Conservation (phyloP, 345 rosid species). For the Rubroshorea leprosula region DNA sequence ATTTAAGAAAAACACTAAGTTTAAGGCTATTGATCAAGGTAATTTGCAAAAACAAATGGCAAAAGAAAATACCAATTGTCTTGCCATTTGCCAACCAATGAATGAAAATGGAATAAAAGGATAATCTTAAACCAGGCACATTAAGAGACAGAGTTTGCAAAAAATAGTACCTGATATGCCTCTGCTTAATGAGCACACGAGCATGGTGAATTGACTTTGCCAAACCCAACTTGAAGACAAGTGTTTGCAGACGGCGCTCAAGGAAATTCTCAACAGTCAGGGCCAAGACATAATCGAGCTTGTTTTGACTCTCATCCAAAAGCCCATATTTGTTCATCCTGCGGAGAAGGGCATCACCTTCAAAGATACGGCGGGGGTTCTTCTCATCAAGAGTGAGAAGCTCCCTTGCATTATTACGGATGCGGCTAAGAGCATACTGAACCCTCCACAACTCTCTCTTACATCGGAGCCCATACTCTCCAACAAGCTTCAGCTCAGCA, state of each 20-base stretch:
- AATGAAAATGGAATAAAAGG: too few relatives aligned
- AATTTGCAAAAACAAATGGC: too few relatives aligned
- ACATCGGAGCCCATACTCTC: conserved; percentile 46
- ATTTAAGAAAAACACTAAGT: too few relatives aligned
- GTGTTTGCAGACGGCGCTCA: conserved; percentile 38
- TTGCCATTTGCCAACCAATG: too few relatives aligned
- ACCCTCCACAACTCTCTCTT: conserved; percentile 62
- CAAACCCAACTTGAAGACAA: conserved; percentile 31
- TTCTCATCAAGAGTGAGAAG: conserved; percentile 60
- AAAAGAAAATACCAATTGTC: too few relatives aligned
- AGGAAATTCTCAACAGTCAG: conserved; percentile 48
- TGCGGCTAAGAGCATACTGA: conserved; percentile 47
- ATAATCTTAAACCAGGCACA: too few relatives aligned
- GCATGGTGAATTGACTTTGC: conserved; percentile 22
- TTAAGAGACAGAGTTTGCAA: background rate
- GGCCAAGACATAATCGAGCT: conserved; percentile 59
- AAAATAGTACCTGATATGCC: conserved; percentile 15
- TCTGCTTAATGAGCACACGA: conserved; percentile 18
- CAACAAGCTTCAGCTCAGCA: conserved; percentile 51
- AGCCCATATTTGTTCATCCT: conserved; percentile 38
- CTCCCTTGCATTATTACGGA: conserved; percentile 53
- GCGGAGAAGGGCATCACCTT: conserved; percentile 51
- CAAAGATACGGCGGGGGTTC: conserved; percentile 47
- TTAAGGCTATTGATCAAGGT: too few relatives aligned
- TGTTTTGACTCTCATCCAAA: conserved; percentile 49